Percentiles rank a stretch among this genome's conserved stretches.
These are phyloP conservation scores for Malassezia obtusa DNA, from an alignment of 1,284 basidiomycete species.

Conservation along the genomic window DNA sequence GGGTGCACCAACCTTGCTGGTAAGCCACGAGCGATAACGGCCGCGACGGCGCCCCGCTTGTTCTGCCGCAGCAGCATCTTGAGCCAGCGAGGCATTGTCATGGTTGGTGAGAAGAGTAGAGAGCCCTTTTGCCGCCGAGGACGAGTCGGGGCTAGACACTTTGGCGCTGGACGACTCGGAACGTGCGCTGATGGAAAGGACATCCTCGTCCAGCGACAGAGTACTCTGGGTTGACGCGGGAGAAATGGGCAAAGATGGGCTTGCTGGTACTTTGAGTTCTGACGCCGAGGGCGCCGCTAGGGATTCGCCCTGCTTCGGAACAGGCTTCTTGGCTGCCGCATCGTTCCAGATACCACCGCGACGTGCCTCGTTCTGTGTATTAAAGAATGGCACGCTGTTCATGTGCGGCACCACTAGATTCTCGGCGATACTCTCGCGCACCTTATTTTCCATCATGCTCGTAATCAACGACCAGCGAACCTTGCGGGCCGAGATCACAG, in stretches of 20 bases:
- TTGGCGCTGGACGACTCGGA: too few relatives aligned
- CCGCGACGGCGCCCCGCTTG: not conserved
- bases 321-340: conserved; percentile 51
- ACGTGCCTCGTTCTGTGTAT: conserved; percentile 56
- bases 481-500: conserved; percentile 79
- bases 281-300: too few relatives aligned
- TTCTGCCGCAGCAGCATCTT: not conserved
- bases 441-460: conserved; percentile 73
- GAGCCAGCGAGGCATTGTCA: not conserved
- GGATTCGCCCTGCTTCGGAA: too few relatives aligned
- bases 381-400: conserved; percentile 94
- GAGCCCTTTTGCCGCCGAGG: conserved; percentile 11
- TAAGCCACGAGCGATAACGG: conserved; percentile 11
- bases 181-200: not conserved
- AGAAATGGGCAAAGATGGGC: not conserved
- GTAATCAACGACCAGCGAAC: conserved; percentile 87
- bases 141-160: conserved; percentile 2
- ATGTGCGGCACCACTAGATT: conserved; percentile 91
- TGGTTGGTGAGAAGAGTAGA: conserved; percentile 3
- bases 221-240: not conserved
- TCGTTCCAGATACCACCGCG: conserved; percentile 87
- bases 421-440: conserved; percentile 63
- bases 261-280: too few relatives aligned
- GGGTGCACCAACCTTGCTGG: not conserved
- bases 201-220: too few relatives aligned